Evolutionary conservation across 106 monocot species (phyloP).

Genomic region (Platanthera zijinensis): DNA sequence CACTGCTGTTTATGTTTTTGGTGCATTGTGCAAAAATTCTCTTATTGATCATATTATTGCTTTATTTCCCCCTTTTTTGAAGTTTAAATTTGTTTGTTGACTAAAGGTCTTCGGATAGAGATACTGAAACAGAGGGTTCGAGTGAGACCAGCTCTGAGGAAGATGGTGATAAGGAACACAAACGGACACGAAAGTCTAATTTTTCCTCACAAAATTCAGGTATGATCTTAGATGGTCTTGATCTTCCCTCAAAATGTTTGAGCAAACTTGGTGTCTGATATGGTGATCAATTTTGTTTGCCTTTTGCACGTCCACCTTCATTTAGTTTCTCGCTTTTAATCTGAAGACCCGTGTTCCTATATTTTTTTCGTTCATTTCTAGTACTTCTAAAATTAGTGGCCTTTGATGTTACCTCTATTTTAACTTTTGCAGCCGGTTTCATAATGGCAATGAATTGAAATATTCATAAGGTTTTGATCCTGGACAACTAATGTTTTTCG

Average conservation of each 20-base stretch:
- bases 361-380: background rate
- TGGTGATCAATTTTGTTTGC: background rate
- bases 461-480: background rate
- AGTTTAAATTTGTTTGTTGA: background rate
- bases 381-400: background rate
- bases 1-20: background rate
- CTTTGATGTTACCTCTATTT: background rate
- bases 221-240: conserved; percentile 8
- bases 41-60: background rate
- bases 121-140: conserved; percentile 28
- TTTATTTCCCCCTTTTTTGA: background rate
- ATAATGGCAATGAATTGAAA: background rate
- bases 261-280: background rate
- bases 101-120: conserved; percentile 29
- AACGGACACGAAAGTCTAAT: conserved; percentile 29
- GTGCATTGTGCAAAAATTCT: background rate
- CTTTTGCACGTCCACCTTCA: conserved; percentile 4
- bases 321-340: background rate
- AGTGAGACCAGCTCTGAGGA: conserved; percentile 44
- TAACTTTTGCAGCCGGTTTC: background rate
- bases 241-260: background rate
- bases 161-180: conserved; percentile 17
- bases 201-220: conserved; percentile 33
- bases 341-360: background rate
- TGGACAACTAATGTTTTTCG: background rate